Evolutionary conservation across 768 basidiomycete species (phyloP).

Genomic region (Phylloporus arenicola): DNA sequence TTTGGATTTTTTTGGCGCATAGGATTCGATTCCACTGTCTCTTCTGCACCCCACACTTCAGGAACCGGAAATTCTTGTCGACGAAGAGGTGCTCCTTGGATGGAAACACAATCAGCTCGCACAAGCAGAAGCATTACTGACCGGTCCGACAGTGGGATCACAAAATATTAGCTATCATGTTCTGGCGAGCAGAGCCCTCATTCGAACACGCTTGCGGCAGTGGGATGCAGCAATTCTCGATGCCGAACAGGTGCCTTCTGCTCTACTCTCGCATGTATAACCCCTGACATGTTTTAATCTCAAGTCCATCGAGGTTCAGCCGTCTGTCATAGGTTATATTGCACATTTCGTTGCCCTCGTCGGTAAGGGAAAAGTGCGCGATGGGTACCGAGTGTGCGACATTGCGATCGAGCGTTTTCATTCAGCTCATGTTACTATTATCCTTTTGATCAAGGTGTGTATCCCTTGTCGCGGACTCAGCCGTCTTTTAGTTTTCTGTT

Average conservation of each 20-base stretch:
- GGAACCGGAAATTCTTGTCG: not conserved
- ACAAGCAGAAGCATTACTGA: not conserved
- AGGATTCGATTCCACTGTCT: not conserved
- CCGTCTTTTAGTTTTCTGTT: not conserved
- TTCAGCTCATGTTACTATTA: not conserved
- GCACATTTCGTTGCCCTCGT: not conserved
- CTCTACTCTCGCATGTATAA: not conserved
- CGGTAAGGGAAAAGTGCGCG: not conserved
- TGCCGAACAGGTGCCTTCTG: not conserved
- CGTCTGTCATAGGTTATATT: not conserved
- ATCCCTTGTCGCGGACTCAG: not conserved
- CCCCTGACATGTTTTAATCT: not conserved
- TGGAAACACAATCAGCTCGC: not conserved
- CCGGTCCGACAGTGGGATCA: not conserved
- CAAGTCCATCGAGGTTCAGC: not conserved
- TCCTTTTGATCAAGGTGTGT: slow-evolving; percentile 1
- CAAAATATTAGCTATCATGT: not conserved
- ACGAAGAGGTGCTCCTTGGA: not conserved
- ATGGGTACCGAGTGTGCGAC: not conserved
- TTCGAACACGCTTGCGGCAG: not conserved
- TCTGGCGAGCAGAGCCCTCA: not conserved
- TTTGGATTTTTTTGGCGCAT: not conserved
- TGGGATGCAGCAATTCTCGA: not conserved
- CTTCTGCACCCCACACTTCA: not conserved
- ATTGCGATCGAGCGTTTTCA: not conserved